A percentile compares a stretch with the other conserved stretches of the same genome.
Evolutionary conservation across 2,329 filamentous ascomycete species (phyloP).

Genomic region (Myriangium duriaei): DNA sequence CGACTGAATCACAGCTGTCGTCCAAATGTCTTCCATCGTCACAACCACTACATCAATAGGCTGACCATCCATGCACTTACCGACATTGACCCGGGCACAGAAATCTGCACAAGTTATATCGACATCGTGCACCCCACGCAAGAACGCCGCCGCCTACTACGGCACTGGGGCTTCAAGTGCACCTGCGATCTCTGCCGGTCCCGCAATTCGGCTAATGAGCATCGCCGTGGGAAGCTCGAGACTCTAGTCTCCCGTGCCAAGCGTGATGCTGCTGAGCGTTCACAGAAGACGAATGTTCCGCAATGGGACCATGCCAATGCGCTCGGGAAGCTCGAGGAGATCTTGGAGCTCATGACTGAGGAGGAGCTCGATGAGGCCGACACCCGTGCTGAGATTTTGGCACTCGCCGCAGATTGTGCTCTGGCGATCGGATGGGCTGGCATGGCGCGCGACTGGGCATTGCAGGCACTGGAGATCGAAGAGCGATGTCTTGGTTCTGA

Average conservation of each 20-base stretch:
- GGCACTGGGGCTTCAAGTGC: conserved; percentile 21
- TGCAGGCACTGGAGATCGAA: conserved; percentile 19
- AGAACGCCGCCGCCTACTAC: conserved; percentile 10
- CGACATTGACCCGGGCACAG: conserved; percentile 20
- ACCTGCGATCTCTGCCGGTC: conserved; percentile 17
- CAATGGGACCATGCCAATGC: conserved; percentile 10
- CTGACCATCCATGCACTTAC: conserved; percentile 18
- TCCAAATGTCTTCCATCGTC: conserved; percentile 13
- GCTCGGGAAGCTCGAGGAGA: conserved; percentile 11
- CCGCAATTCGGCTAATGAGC: conserved; percentile 7
- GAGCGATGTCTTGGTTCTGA: conserved; percentile 17
- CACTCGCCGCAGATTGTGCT: conserved; percentile 13
- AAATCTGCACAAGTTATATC: conserved; percentile 17
- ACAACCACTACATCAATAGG: conserved; percentile 10
- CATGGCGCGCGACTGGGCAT: conserved; percentile 15
- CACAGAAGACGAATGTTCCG: conserved; percentile 3
- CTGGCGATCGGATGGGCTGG: conserved; percentile 10
- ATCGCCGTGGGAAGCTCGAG: conserved; percentile 10
- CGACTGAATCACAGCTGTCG: conserved; percentile 12
- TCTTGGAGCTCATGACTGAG: conserved; percentile 13
- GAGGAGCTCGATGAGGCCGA: conserved; percentile 16
- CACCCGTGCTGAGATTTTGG: conserved; percentile 14
- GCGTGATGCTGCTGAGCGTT: conserved; percentile 7
- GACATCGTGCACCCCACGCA: conserved; percentile 12
- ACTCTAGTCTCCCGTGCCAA: conserved; percentile 7